Conservation (phyloP, 495 filamentous ascomycete species). For the Aspergillus ellipticus region DNA sequence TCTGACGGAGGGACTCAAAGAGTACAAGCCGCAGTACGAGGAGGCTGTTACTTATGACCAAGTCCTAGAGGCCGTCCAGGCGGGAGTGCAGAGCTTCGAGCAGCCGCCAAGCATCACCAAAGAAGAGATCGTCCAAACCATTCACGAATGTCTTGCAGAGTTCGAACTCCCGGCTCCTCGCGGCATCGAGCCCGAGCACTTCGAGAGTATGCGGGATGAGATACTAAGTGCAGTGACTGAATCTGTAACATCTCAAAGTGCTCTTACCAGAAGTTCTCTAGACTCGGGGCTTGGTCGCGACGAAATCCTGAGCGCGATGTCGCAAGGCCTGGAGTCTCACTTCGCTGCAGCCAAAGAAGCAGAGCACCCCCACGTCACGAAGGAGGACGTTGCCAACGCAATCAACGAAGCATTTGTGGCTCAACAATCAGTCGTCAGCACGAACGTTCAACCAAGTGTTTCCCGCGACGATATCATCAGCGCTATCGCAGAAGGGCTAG, state of each 20-base stretch:
- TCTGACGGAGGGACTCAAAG: constrained; percentile 75
- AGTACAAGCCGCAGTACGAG: constrained; percentile 60
- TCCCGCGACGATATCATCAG: constrained; percentile 52
- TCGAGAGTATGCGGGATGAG: constrained; percentile 36
- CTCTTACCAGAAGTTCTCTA: constrained; percentile 44
- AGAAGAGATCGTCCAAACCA: constrained; percentile 71
- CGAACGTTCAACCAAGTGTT: constrained; percentile 25
- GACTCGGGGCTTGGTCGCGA: constrained; percentile 44
- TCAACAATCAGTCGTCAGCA: constrained; percentile 39
- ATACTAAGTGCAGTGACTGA: constrained; percentile 38
- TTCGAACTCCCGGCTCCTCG: constrained; percentile 16
- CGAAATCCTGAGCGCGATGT: constrained; percentile 43
- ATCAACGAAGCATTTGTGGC: constrained; percentile 52
- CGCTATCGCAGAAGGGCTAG: constrained; percentile 56
- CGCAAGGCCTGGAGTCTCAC: constrained; percentile 41
- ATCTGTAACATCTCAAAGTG: constrained; percentile 41
- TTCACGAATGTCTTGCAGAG: constrained; percentile 64
- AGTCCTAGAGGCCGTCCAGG: constrained; percentile 74
- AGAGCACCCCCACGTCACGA: constrained; percentile 37
- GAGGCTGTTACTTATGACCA: constrained; percentile 68
- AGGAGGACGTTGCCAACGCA: constrained; percentile 50
- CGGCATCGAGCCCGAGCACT: constrained; percentile 27
- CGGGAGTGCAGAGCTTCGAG: constrained; percentile 75
- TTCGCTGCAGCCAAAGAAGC: constrained; percentile 36
- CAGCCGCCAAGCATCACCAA: constrained; percentile 63